phyloP scores from a whole-genome alignment of 305 asterid genomes.

The Coffea humblotiana region DNA sequence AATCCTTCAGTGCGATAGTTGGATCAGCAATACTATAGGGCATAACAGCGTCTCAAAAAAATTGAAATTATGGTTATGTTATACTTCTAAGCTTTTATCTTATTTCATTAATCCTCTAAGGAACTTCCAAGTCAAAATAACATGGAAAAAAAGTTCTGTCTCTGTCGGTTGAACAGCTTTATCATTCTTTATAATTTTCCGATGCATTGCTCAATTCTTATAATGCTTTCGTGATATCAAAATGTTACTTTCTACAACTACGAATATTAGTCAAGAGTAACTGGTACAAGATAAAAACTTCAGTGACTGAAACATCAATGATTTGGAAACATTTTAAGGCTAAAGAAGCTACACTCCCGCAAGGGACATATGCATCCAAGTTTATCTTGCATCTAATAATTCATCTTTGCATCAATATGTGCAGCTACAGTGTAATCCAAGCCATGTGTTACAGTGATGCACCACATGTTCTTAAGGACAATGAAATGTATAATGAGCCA shows the following conservation, averaged over 20 bases:
- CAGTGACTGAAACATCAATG: background rate
- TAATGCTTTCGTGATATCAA: background rate
- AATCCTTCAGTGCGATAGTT: background rate
- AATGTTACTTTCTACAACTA: background rate
- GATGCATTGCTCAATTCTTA: too few species aligned
- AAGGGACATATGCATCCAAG: background rate
- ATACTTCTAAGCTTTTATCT: background rate
- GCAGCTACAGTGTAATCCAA: background rate
- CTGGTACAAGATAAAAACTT: background rate
- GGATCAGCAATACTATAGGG: background rate
- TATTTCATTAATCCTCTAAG: background rate
- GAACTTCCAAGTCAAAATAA: background rate
- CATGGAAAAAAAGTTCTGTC: background rate
- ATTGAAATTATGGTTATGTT: background rate
- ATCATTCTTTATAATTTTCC: too few species aligned
- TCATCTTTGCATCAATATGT: background rate
- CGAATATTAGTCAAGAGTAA: background rate
- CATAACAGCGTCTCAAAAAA: background rate
- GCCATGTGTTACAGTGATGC: background rate
- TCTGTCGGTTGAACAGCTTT: too few species aligned
- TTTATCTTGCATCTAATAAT: background rate
- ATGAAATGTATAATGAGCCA: background rate
- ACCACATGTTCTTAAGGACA: background rate
- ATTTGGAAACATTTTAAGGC: background rate
- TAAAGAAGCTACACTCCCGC: background rate